phyloP scores from a whole-genome alignment of 208 protist species.

The Wallacemonas sp. region DNA sequence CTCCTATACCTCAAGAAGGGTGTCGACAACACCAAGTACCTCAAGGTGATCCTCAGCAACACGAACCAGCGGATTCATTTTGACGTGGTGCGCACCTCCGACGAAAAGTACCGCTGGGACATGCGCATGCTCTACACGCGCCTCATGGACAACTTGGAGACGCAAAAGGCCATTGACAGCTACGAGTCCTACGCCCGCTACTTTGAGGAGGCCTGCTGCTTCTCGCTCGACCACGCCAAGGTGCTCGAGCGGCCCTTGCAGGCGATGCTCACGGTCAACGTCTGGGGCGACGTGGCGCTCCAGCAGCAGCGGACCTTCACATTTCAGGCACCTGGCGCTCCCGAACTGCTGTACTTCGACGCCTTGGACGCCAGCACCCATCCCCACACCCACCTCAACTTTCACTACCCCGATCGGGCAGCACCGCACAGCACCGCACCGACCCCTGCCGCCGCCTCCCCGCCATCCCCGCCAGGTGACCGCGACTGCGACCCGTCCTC shows the following conservation, averaged over 20 bases:
- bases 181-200: constrained; percentile 53
- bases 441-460: no score
- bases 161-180: constrained; percentile 61
- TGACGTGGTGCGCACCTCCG: constrained; percentile 48
- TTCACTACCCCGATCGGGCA: constrained; percentile 10
- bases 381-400: not conserved
- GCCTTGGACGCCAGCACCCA: not conserved
- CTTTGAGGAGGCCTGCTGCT: constrained; percentile 48
- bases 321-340: not conserved
- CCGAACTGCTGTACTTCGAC: not conserved
- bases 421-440: not conserved
- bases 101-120: constrained; percentile 74
- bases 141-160: constrained; percentile 72
- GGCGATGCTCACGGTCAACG: constrained; percentile 36
- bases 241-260: constrained; percentile 43
- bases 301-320: constrained; percentile 16
- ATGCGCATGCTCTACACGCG: constrained; percentile 64
- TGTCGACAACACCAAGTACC: constrained; percentile 48
- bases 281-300: constrained; percentile 21
- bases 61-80: constrained; percentile 56
- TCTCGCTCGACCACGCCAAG: constrained; percentile 34
- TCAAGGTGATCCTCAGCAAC: constrained; percentile 72
- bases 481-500: no score
- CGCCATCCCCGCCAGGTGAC: no score
- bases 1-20: constrained; percentile 64